phyloP scores from a whole-genome alignment of 1,284 basidiomycete genomes.

The Malassezia obtusa region DNA sequence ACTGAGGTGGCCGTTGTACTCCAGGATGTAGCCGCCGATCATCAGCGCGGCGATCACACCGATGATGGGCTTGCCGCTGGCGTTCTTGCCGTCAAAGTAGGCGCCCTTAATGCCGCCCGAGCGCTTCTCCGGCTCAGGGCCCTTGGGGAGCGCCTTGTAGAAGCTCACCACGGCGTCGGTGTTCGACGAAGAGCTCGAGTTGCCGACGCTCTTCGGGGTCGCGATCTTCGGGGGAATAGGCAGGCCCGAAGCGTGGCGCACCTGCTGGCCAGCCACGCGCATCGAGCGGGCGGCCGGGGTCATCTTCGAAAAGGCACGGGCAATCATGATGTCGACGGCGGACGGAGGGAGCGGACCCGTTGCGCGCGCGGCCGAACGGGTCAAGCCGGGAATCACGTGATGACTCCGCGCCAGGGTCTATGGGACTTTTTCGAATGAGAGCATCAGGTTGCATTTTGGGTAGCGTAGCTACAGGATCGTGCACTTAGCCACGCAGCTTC shows the following conservation, averaged over 20 bases:
- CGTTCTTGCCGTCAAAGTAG: slow-evolving; percentile 76
- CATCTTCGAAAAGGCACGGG: slow-evolving; percentile 11
- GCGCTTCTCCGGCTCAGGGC: slow-evolving; percentile 57
- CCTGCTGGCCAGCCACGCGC: slow-evolving; percentile 20
- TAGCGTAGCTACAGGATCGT: not conserved
- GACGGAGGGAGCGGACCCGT: not conserved
- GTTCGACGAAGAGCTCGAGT: slow-evolving; percentile 67
- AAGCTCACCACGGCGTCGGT: slow-evolving; percentile 79
- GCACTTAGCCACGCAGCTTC: slow-evolving; percentile 23
- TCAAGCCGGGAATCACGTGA: slow-evolving; percentile 14
- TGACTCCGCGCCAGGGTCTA: not conserved
- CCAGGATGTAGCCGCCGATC: slow-evolving; percentile 58
- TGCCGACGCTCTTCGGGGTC: slow-evolving; percentile 72
- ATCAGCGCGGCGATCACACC: slow-evolving; percentile 66
- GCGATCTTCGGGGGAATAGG: slow-evolving; percentile 91
- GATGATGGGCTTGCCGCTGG: slow-evolving; percentile 64
- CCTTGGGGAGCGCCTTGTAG: slow-evolving; percentile 79
- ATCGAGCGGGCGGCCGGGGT: slow-evolving; percentile 13
- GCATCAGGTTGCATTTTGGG: slow-evolving; percentile 13
- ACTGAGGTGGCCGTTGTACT: slow-evolving; percentile 37
- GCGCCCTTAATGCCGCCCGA: slow-evolving; percentile 64
- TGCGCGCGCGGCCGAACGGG: slow-evolving; percentile 8
- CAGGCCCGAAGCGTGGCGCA: slow-evolving; percentile 30
- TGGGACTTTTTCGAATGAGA: not conserved
- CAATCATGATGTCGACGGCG: slow-evolving; percentile 11